phyloP scores from a whole-genome alignment of 768 basidiomycete species.

The Suillus placidus region DNA sequence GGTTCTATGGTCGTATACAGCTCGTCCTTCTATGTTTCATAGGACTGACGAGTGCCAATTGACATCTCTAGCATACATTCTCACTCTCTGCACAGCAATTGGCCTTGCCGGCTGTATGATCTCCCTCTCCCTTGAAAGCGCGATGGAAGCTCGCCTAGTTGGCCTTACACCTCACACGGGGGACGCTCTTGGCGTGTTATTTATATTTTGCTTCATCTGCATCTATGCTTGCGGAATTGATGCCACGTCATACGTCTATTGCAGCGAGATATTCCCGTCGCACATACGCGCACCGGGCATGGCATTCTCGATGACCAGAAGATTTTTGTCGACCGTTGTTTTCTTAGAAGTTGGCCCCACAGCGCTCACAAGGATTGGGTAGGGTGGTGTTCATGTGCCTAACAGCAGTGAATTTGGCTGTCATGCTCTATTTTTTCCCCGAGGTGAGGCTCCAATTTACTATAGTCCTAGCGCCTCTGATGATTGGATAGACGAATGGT shows the following conservation, averaged over 20 bases:
- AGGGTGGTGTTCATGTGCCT: conserved; percentile 3
- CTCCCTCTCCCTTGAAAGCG: neutral
- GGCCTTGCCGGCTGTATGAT: neutral
- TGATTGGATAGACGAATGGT: neutral
- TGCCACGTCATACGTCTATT: conserved; percentile 3
- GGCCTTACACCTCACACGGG: neutral
- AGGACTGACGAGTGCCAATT: neutral
- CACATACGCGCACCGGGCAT: conserved; percentile 1
- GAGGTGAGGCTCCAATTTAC: neutral
- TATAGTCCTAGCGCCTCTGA: neutral
- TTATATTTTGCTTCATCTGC: conserved; percentile 9
- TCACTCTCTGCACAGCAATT: neutral
- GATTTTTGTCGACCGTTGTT: conserved; percentile 2
- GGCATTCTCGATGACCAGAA: conserved; percentile 5
- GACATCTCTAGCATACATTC: neutral
- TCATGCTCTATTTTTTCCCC: conserved; percentile 3
- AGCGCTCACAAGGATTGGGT: too few relatives aligned
- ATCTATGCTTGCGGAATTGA: conserved; percentile 9
- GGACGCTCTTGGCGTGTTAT: conserved; percentile 4
- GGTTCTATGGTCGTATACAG: neutral
- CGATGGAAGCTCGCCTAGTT: neutral
- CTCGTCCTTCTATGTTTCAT: neutral
- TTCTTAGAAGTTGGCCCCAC: neutral
- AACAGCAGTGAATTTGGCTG: neutral
- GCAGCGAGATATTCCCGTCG: conserved; percentile 3